These are phyloP conservation scores for Neopestalotiopsis sp. DNA, from an alignment of 2,329 filamentous ascomycete genomes.

Conservation along the genomic window DNA sequence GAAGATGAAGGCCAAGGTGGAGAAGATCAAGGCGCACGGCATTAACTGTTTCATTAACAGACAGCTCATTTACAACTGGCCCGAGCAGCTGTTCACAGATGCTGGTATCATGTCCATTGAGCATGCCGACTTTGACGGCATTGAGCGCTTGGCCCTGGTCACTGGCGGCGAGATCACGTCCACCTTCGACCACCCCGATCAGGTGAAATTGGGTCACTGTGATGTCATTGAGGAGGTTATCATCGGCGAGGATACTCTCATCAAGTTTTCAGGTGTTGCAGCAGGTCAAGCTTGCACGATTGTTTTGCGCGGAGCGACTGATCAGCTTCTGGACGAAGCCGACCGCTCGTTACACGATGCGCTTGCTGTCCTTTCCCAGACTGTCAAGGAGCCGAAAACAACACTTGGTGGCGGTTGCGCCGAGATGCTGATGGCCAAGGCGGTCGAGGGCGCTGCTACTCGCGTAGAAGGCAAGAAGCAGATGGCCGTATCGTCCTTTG, in stretches of 20 bases:
- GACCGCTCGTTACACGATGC: slow-evolving; percentile 97
- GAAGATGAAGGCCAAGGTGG: slow-evolving; percentile 99
- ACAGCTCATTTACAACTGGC: slow-evolving; percentile 99
- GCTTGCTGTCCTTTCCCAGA: slow-evolving; percentile 94
- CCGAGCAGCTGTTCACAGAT: slow-evolving; percentile 97
- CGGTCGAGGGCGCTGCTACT: slow-evolving; percentile 90
- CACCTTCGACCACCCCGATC: slow-evolving; percentile 97
- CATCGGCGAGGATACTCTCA: slow-evolving; percentile 95
- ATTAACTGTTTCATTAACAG: slow-evolving; percentile 99
- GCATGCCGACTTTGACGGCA: slow-evolving; percentile 98
- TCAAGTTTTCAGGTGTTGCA: slow-evolving; percentile 95
- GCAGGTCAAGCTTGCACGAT: slow-evolving; percentile 95
- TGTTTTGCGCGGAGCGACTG: slow-evolving; percentile 92
- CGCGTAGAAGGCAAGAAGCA: slow-evolving; percentile 97
- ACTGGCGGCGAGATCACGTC: slow-evolving; percentile 97
- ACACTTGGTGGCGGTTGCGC: slow-evolving; percentile 95
- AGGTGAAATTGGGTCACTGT: slow-evolving; percentile 94
- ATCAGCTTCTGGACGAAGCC: slow-evolving; percentile 95
- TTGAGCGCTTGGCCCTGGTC: slow-evolving; percentile 91
- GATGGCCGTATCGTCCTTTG: slow-evolving; percentile 88
- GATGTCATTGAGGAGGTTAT: slow-evolving; percentile 97
- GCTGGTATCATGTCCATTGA: slow-evolving; percentile 98
- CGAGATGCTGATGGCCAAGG: slow-evolving; percentile 99
- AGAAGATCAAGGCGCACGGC: slow-evolving; percentile 97
- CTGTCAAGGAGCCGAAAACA: slow-evolving; percentile 90